phyloP scores from a whole-genome alignment of 2,329 filamentous ascomycete species.

The Penicillium sp. region DNA sequence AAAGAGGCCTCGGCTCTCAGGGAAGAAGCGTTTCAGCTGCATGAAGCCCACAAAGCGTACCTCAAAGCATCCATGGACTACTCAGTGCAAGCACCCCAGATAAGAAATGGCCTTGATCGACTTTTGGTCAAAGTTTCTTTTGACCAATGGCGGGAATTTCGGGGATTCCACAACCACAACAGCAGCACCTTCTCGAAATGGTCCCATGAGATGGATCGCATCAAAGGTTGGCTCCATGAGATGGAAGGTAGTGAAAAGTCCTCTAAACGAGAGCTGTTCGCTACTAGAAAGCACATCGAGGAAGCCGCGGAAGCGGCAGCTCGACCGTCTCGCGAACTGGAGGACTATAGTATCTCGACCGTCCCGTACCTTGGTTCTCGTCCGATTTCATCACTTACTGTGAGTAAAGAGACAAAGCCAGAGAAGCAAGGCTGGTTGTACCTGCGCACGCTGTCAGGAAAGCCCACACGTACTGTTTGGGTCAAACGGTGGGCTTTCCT shows the following conservation, averaged over 20 bases:
- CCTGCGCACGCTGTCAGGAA: conserved; percentile 75
- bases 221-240: conserved; percentile 88
- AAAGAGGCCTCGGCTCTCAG: conserved; percentile 89
- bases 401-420: conserved; percentile 47
- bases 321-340: conserved; percentile 85
- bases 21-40: conserved; percentile 93
- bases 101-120: conserved; percentile 80
- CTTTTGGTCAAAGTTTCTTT: conserved; percentile 79
- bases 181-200: conserved; percentile 63
- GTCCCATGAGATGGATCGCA: conserved; percentile 80
- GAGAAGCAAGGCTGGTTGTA: conserved; percentile 98
- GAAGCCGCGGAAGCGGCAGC: conserved; percentile 68
- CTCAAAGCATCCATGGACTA: conserved; percentile 92
- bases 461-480: conserved; percentile 88
- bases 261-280: conserved; percentile 77
- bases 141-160: conserved; percentile 87
- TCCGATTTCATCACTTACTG: conserved; percentile 64
- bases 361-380: conserved; percentile 78
- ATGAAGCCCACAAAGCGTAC: conserved; percentile 88
- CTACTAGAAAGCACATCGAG: conserved; percentile 77
- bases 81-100: conserved; percentile 79
- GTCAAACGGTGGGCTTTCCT: conserved; percentile 92
- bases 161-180: conserved; percentile 65
- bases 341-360: conserved; percentile 87
- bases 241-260: conserved; percentile 86